Evolutionary conservation across 2,329 filamentous ascomycete genomes (phyloP).

Genomic region (Fusarium nurragi): DNA sequence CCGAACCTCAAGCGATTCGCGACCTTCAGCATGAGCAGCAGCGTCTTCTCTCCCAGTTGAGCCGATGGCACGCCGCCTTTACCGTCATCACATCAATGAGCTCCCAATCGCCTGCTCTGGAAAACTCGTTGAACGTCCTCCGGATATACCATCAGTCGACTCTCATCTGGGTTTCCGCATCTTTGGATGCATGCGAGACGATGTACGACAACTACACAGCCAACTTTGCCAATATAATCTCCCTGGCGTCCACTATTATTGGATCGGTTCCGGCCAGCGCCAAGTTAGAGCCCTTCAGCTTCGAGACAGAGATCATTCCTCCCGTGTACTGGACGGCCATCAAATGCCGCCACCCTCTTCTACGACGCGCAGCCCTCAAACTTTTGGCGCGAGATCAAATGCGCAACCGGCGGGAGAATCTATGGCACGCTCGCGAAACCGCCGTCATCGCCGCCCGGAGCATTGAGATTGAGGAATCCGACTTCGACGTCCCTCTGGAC

Average conservation of each 20-base stretch:
- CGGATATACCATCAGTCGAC: conserved; percentile 51
- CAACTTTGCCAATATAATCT: conserved; percentile 52
- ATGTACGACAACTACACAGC: conserved; percentile 49
- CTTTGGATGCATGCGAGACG: conserved; percentile 46
- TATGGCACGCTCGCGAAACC: conserved; percentile 51
- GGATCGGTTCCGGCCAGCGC: conserved; percentile 14
- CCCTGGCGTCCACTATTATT: conserved; percentile 47
- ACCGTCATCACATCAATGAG: conserved; percentile 43
- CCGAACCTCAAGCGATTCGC: conserved; percentile 39
- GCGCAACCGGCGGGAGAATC: conserved; percentile 50
- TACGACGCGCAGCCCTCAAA: conserved; percentile 51
- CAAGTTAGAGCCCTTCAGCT: conserved; percentile 48
- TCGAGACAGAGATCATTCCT: conserved; percentile 55
- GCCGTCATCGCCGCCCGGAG: conserved; percentile 48
- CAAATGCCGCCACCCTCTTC: conserved; percentile 54
- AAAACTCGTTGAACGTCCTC: conserved; percentile 44
- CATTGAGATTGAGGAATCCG: conserved; percentile 51
- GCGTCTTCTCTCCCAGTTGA: conserved; percentile 44
- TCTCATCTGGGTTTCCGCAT: conserved; percentile 48
- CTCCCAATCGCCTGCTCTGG: conserved; percentile 19
- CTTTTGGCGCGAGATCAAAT: conserved; percentile 48
- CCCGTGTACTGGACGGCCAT: conserved; percentile 54
- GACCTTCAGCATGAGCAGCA: conserved; percentile 48
- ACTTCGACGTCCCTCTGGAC: not conserved
- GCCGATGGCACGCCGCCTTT: conserved; percentile 47